Percentiles rank a stretch among this genome's conserved stretches.
These are phyloP conservation scores for Moesziomyces aphidis DNA, from an alignment of 1,284 basidiomycete species.

Conservation along the genomic window DNA sequence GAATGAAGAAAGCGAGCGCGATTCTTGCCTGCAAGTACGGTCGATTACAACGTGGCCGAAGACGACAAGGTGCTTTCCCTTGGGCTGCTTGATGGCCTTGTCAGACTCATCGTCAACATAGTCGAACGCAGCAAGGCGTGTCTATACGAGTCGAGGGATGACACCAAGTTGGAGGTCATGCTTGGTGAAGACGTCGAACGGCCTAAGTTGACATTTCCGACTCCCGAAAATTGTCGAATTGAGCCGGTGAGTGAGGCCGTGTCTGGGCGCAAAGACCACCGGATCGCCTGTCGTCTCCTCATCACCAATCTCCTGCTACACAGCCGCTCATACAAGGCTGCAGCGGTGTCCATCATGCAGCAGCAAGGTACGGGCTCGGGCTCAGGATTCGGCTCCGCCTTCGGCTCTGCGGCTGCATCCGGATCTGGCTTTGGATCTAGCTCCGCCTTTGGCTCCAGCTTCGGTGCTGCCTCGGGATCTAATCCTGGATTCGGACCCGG, in stretches of 20 bases:
- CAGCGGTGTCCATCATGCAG: not conserved
- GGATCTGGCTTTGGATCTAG: conserved; percentile 1
- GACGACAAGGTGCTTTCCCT: no score
- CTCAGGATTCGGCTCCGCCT: not conserved
- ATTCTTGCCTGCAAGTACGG: no score
- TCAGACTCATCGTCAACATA: no score
- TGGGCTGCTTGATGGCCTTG: no score
- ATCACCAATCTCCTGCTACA: not conserved
- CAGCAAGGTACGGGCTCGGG: not conserved
- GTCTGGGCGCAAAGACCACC: no score
- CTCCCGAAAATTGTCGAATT: not conserved
- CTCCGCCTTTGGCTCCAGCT: conserved; percentile 8
- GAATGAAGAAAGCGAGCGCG: no score
- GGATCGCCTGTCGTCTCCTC: not conserved
- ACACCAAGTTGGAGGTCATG: no score
- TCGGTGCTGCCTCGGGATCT: conserved; percentile 1
- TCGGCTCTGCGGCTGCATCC: not conserved
- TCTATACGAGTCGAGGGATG: no score
- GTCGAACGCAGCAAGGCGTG: no score
- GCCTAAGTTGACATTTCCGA: not conserved
- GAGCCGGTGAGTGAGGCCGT: no score
- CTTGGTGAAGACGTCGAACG: no score
- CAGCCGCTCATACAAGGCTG: not conserved
- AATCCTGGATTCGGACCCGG: conserved; percentile 2
- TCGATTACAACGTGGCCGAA: no score